Evolutionary conservation across 495 filamentous ascomycete species (phyloP), one percentile per base, ranked within the genome.

Genomic region (Penicillium verhagenii): DNA sequence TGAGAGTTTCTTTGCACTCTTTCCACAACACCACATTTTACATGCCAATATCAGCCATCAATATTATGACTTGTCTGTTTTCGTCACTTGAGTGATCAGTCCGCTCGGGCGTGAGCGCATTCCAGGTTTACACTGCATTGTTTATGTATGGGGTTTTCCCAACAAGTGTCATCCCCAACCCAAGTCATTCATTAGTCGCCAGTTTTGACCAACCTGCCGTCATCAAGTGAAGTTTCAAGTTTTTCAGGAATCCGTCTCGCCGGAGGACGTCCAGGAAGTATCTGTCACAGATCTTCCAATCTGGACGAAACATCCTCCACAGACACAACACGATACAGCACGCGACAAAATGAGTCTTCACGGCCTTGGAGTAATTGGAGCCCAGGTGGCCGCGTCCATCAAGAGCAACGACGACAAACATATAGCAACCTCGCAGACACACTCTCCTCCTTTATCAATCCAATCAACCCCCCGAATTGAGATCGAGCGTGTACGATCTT

Each of bases 331-430:
- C 7, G 25, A 35, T n/a, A 20, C 20, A 25, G 35, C 29, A 7
- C 20, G 19, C 26, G 25, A 28, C 57, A 39, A 47, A 8, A 68
- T 68, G 65, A 66, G 63, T 56, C 52, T 68, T 39, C 65, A 68
- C 53, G 65, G 65, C 20, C 63, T 68, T 21, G 65, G 65, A n/a
- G 65, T 68, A 39, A 68, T 68, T 54, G 65, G 65, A 57, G 65
- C 65, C 43, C 65, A 68, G 53, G 65, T 68, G 54, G 63, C 65
- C 47, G 59, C 59, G 16, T 63, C 65, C 1, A 54, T 65, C 57
- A 68, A 68, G 44, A 58, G 50, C 39, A 59, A 50, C 44, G 65
- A 68, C 43, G 57, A 66, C 16, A 63, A 63, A 42, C 50, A 47
- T 11, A 40, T 56, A 3, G 21, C 57, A 2, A 56, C 61, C 6